A percentile compares a stretch with the other conserved stretches of the same genome.
Conservation (phyloP, 306 rosid genomes). For the Lotus japonicus region DNA sequence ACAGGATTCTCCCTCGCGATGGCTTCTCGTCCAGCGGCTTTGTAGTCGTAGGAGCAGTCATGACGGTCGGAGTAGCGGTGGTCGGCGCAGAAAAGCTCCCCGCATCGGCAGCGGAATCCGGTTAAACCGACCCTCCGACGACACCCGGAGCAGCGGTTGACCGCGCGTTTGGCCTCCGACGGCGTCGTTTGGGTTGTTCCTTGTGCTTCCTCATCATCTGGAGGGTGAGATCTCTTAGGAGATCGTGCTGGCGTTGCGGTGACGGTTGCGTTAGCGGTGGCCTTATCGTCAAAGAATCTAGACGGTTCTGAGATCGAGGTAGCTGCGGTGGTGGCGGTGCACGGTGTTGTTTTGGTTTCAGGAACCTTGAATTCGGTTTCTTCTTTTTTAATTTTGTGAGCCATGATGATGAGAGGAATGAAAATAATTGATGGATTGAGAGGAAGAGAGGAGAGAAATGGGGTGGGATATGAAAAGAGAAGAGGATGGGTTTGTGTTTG, state of each 20-base stretch:
- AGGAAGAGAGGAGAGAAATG: slow-evolving; percentile 16
- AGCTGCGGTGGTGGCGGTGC: slow-evolving; percentile 47
- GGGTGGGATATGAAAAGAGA: slow-evolving; percentile 28
- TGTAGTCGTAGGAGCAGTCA: slow-evolving; percentile 87
- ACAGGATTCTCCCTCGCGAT: slow-evolving; percentile 95
- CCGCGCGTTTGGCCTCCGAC: slow-evolving; percentile 44
- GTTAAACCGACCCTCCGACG: slow-evolving; percentile 74
- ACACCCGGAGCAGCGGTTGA: slow-evolving; percentile 85
- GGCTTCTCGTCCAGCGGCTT: slow-evolving; percentile 77
- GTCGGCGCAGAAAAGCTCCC: slow-evolving; percentile 77
- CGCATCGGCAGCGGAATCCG: slow-evolving; percentile 93
- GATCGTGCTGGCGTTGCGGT: slow-evolving; percentile 37
- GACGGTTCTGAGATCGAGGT: slow-evolving; percentile 25
- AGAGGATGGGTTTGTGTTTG: slow-evolving; percentile 19
- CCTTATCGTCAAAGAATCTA: slow-evolving; percentile 43
- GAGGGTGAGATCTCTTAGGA: slow-evolving; percentile 31
- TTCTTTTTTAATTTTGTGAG: slow-evolving; percentile 71
- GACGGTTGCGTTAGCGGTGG: slow-evolving; percentile 29
- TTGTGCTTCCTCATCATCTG: neutral
- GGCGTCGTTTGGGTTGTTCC: neutral
- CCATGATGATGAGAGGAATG: too few species aligned
- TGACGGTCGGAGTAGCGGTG: slow-evolving; percentile 97
- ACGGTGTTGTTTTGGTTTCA: slow-evolving; percentile 56
- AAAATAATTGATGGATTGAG: too few species aligned
- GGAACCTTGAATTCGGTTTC: slow-evolving; percentile 87